These are phyloP conservation scores for Albophoma yamanashiensis DNA, from an alignment of 2,329 filamentous ascomycete species.

Conservation along the genomic window DNA sequence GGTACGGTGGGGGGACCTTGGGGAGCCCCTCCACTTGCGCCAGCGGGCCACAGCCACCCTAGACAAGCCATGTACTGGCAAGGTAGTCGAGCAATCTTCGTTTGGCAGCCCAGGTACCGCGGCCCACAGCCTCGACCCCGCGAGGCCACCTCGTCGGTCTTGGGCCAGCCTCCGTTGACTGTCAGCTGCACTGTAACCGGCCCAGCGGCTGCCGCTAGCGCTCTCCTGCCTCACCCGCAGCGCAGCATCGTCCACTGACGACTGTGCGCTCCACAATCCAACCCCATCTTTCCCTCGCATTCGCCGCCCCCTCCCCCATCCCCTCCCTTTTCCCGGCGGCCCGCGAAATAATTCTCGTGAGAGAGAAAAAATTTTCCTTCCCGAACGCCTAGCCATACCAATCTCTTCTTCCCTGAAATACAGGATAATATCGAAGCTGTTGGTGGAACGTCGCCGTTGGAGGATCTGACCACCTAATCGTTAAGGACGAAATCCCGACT, in stretches of 20 bases:
- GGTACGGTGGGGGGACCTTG: neutral
- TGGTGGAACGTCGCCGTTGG: neutral
- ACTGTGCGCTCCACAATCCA: neutral
- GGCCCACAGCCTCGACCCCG: neutral
- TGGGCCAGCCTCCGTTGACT: no score
- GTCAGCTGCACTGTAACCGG: neutral
- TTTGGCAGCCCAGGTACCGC: neutral
- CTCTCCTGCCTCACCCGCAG: neutral
- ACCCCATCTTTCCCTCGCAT: neutral
- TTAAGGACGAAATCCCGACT: neutral
- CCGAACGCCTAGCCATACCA: neutral
- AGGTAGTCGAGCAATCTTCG: neutral
- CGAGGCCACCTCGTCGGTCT: no score
- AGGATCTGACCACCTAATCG: neutral
- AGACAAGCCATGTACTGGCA: neutral
- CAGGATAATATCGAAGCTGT: neutral
- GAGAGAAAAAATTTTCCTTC: neutral
- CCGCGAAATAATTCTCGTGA: constrained; percentile 1
- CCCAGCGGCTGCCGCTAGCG: neutral
- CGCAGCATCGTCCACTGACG: neutral
- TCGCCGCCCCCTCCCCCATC: neutral
- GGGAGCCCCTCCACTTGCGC: no score
- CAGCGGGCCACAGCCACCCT: neutral
- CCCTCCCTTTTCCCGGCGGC: neutral
- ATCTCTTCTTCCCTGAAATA: neutral